Percentiles rank a stretch among this genome's conserved stretches.
phyloP scores from a whole-genome alignment of 805 yeast genomes.

The Myxozyma geophila region DNA sequence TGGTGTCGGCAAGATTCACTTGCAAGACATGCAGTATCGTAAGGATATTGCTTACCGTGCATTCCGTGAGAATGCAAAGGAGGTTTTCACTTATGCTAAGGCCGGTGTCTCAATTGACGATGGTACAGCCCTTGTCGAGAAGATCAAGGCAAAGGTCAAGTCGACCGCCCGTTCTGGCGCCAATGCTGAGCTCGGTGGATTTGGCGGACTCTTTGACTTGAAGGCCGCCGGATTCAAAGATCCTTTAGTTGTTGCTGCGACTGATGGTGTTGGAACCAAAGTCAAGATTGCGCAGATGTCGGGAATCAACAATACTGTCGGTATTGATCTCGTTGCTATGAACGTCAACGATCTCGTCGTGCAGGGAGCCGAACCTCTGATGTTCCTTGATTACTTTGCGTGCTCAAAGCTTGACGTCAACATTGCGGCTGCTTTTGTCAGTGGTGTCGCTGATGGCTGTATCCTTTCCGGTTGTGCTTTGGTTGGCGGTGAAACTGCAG shows the following conservation, averaged over 20 bases:
- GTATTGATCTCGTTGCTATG: conserved; percentile 98
- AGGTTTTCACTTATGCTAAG: conserved; percentile 80
- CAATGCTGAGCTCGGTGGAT: conserved; percentile 97
- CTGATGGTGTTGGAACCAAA: conserved; percentile 99
- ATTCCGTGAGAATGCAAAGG: conserved; percentile 57
- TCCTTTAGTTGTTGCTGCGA: conserved; percentile 88
- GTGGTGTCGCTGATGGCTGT: conserved; percentile 97
- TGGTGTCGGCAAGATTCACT: conserved; percentile 78
- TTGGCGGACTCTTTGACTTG: conserved; percentile 95
- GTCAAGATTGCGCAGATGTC: conserved; percentile 90
- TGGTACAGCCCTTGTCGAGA: conserved; percentile 88
- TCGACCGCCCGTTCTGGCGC: conserved; percentile 96
- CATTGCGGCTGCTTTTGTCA: conserved; percentile 84
- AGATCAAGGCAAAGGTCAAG: conserved; percentile 86
- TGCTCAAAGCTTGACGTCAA: conserved; percentile 86
- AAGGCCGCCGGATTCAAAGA: conserved; percentile 80
- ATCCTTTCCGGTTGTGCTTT: conserved; percentile 93
- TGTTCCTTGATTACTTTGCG: conserved; percentile 95
- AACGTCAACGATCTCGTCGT: conserved; percentile 96
- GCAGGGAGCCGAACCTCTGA: conserved; percentile 97
- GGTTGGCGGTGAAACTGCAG: conserved; percentile 98
- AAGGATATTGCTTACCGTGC: conserved; percentile 94
- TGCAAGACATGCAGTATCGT: conserved; percentile 80
- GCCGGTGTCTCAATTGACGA: conserved; percentile 98
- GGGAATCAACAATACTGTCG: conserved; percentile 93